phyloP scores from a whole-genome alignment of 306 rosid genomes.

The Rosa rugosa region DNA sequence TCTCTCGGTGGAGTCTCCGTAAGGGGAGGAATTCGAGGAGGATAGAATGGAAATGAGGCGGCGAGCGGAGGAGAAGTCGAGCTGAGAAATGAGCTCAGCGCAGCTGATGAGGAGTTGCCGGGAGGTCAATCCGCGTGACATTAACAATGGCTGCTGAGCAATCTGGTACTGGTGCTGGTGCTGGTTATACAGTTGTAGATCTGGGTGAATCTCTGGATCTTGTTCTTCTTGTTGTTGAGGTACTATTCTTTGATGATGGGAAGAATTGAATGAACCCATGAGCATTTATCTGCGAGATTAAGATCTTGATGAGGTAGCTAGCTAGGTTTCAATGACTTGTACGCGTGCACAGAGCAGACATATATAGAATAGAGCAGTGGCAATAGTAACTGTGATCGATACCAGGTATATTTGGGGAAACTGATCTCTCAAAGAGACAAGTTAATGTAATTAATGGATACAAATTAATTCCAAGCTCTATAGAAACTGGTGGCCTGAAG shows the following conservation, averaged over 20 bases:
- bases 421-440: neutral
- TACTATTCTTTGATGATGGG: conserved; percentile 17
- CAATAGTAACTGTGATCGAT: conserved; percentile 12
- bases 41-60: conserved; percentile 41
- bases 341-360: conserved; percentile 14
- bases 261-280: conserved; percentile 42
- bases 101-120: conserved; percentile 46
- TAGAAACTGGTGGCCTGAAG: neutral
- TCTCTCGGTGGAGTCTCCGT: conserved; percentile 46
- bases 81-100: conserved; percentile 43
- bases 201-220: conserved; percentile 9
- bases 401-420: conserved; percentile 28
- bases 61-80: conserved; percentile 43
- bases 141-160: conserved; percentile 15
- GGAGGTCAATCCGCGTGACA: conserved; percentile 1
- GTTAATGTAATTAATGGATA: neutral
- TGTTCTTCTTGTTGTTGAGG: conserved; percentile 11
- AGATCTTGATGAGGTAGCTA: conserved; percentile 11
- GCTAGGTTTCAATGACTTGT: conserved; percentile 4
- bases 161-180: conserved; percentile 4
- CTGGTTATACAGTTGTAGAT: conserved; percentile 19
- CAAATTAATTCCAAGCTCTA: neutral
- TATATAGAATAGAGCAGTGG: conserved; percentile 21
- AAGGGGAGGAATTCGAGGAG: conserved; percentile 35
- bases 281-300: conserved; percentile 17